Evolutionary conservation across 306 rosid genomes (phyloP), one percentile per base, ranked within the genome.

Genomic region (Vigna nakashimae): DNA sequence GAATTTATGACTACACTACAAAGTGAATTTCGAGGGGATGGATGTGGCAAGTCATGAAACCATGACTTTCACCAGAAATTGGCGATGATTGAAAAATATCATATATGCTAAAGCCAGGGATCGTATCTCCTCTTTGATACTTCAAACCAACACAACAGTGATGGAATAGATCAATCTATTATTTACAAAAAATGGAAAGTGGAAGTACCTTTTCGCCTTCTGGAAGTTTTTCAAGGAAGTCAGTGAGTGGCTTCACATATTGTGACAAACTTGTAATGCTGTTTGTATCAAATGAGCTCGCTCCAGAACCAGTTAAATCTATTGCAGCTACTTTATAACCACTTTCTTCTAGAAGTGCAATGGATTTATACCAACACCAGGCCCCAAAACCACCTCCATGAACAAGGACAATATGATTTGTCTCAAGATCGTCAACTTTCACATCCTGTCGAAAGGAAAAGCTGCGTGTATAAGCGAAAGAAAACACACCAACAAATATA

Each of bases 311-410:
- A 49, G 96, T 88, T 79, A 95, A 91, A 80, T 95, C 98, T 77
- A 95, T 79, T 56, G 98, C 99, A 75, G 92, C 65, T 12, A 90
- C 99, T 81, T 85, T 90, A 76, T 83, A 95, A 80, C 99, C 97
- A 43, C 82, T 88, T 80, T 95, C 98, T 86, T 92, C 99, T 34
- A 95, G 83, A 78, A 92, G 97, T 40, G 99, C 97, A 69, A 95
- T 95, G 56, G 99, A 91, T 88, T 95, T 95, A 84, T 95, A 95
- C 99, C 99, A 95, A 85, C 99, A 95, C 99, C 99, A 95, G 15
- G 99, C 99, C 77, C 99, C 99, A 48, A 95, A 95, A 32, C 99
- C 99, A 51, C 99, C 99, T 72, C 99, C 99, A 69, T 95, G 99
- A 56, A 95, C 92, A 76, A 95, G 99, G 78, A 95, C 96, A 88